Evolutionary conservation across 306 rosid species (phyloP), one percentile per base, ranked within the genome.

Genomic region (Lathyrus oleraceus): DNA sequence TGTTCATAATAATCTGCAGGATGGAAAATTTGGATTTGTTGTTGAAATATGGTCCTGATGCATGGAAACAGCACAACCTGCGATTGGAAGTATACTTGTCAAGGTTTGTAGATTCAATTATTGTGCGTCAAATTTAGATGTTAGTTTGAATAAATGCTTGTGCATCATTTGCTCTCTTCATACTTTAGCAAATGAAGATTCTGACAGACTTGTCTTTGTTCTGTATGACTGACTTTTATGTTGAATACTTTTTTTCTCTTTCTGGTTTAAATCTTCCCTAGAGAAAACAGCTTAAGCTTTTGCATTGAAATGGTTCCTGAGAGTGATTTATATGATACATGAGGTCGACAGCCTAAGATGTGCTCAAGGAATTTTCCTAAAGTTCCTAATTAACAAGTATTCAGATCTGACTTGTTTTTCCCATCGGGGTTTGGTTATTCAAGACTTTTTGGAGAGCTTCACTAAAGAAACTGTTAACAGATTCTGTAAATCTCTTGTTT

Each of bases 1-100:
- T 68, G 69, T 51, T 20, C 19, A 16, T 72, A 66, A 38, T 20
- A 15, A 20, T 75, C 80, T 74, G 75, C 81, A 93, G 97, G 90
- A 84, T 85, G 76, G 98, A 94, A 74, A 94, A 94, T 81, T 73
- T 90, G 85, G 98, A 94, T 10, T 78, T 94, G 81, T 79, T 82
- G 83, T 84, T 84, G 16, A 90, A 94, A 81, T 81, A 90, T 78
- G 97, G 96, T 17, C 81, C 97, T 27, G 96, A 94, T 57, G 84
- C 89, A 16, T 94, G 97, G 97, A 90, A 85, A 85, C 87, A 70
- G 70, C 89, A 88, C 85, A 94, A 90, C 76, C 86, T 79, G 54
- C 84, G 86, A 65, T 83, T 90, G 84, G 91, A 90, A 77, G 88
- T 79, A 45, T 83, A 86, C 79, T 73, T 88, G 70, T 70, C 83